Evolutionary conservation across 116 monocot species (phyloP).

Genomic region (Trichopus zeylanicus): DNA sequence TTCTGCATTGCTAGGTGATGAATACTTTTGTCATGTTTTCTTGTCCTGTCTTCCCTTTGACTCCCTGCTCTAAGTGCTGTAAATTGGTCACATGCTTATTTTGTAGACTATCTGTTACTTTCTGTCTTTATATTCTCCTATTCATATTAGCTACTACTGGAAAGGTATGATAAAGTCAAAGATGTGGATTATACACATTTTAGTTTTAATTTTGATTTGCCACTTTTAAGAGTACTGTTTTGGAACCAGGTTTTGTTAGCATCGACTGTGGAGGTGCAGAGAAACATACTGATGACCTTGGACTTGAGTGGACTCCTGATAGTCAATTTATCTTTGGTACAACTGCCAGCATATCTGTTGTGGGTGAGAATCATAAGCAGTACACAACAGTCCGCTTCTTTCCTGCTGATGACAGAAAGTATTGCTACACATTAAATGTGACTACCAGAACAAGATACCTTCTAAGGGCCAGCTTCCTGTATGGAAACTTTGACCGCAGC

Average conservation of each 20-base stretch:
- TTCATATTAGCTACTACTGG: too few species aligned
- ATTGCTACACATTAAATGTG: constrained; percentile 67
- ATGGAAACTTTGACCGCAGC: constrained; percentile 79
- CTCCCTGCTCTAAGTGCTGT: too few species aligned
- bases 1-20: too few species aligned
- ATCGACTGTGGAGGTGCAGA: constrained; percentile 79
- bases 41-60: too few species aligned
- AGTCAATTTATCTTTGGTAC: constrained; percentile 38
- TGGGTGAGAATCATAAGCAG: constrained; percentile 33
- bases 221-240: not conserved
- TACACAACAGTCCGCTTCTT: constrained; percentile 63
- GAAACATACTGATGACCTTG: constrained; percentile 51
- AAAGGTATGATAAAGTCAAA: too few species aligned
- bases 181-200: not conserved
- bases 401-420: constrained; percentile 74
- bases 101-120: too few species aligned
- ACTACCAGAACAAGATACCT: constrained; percentile 76
- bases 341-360: constrained; percentile 31
- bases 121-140: too few species aligned
- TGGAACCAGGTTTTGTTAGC: constrained; percentile 68
- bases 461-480: constrained; percentile 76
- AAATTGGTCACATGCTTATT: too few species aligned
- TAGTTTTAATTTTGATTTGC: too few species aligned
- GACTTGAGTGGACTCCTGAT: constrained; percentile 67
- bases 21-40: too few species aligned